Percentiles rank a stretch among this genome's conserved stretches.
phyloP scores from a whole-genome alignment of 202 grass and related monocot genomes.

The Carex sylvatica region DNA sequence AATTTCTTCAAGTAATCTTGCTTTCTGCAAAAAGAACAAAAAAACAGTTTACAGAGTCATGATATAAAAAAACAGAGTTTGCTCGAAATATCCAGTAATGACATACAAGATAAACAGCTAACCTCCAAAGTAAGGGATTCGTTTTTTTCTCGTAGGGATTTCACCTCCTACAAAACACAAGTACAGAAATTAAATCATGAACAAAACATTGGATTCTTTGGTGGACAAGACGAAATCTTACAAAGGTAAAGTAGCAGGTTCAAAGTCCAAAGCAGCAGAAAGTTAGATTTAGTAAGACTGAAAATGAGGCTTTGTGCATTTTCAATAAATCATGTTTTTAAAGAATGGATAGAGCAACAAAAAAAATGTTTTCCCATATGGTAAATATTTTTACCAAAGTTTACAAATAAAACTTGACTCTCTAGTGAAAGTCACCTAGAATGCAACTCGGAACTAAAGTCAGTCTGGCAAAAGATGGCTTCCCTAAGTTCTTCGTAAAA shows the following conservation, averaged over 20 bases:
- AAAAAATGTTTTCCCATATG: not conserved
- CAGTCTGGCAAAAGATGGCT: not conserved
- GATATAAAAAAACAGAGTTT: constrained; percentile 11
- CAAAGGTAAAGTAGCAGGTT: not conserved
- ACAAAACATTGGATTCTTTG: not conserved
- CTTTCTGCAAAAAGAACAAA: constrained; percentile 46
- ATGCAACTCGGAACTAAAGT: not conserved
- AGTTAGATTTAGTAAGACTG: not conserved
- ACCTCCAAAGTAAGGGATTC: constrained; percentile 68
- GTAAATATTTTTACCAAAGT: not conserved
- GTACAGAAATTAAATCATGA: not conserved
- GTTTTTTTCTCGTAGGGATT: constrained; percentile 59
- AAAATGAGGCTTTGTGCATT: not conserved
- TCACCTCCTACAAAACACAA: constrained; percentile 61
- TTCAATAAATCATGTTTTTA: not conserved
- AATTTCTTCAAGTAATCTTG: constrained; percentile 63
- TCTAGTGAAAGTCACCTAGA: not conserved
- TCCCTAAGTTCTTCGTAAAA: not conserved
- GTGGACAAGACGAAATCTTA: not conserved
- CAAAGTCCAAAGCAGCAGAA: not conserved
- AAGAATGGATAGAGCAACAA: not conserved
- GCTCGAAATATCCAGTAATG: not conserved
- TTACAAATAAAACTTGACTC: not conserved
- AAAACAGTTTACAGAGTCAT: constrained; percentile 5
- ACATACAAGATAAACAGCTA: constrained; percentile 23